Base-by-base conservation (phyloP, 2,329 filamentous ascomycete genomes). In the Penicillium sp. region DNA sequence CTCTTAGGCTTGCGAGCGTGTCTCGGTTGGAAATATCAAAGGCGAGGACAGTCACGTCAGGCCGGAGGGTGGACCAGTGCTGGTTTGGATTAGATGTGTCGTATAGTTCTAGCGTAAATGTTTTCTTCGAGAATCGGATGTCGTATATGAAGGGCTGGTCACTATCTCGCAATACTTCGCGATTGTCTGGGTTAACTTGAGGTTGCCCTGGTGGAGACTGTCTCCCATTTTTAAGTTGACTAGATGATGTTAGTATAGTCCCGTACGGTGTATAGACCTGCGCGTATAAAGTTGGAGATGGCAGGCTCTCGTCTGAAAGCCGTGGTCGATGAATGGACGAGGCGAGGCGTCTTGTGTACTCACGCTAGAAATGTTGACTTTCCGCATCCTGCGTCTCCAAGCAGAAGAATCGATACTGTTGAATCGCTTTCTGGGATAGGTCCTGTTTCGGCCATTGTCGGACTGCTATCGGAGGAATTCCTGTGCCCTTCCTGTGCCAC, bases 281-380 rank as follows among this genome's bases (percentile, higher is more conserved):
- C 30, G 19, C 28, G 38, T 12, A 38, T 28, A 35, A 25, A 18
- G 12, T 16, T 28, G 41, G n/a, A 22, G 16, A 19, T 18, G 40
- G 11, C 3, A 29, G n/a, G 18, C 4, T 10, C 14, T 11, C 9
- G 5, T 5, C 19, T 22, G 19, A n/a, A 3, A 3, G 28, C 3
- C 14, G 4, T 11, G 3, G 12, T 39, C 14, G 28, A 9, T 1
- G 12, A 9, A 14, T n/a, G 12, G 3, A 28, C 6, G 14, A 14
- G 25, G n/a, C 2, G 2, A n/a, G 31, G 31, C n/a, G 8, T 14
- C 7, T n/a, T n/a, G 10, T 5, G 13, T 30, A 77, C 79, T 65
- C 72, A 83, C 79, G 80, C 80, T 53, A 84, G 66, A 54, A 84
- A 83, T 9, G 79, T 81, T 42, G 81, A 80, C 67, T 84, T 84